phyloP scores from a whole-genome alignment of 441 rosid genomes.

The Syzygium syzygioides region DNA sequence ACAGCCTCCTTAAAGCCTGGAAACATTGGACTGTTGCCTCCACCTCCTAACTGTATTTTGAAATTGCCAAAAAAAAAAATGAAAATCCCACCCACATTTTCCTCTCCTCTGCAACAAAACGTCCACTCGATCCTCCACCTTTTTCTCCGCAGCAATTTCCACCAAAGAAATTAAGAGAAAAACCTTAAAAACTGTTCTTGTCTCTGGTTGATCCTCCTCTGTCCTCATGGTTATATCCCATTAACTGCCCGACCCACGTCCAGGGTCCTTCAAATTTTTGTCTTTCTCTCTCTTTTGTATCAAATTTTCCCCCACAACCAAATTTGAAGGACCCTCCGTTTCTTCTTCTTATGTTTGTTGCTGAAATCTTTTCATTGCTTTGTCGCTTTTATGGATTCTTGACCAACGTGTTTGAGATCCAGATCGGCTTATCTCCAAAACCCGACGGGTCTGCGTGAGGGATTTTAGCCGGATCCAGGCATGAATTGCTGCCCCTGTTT shows the following conservation, averaged over 20 bases:
- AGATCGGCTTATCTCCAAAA: not conserved
- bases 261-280: not conserved
- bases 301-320: not conserved
- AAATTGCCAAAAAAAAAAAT: not conserved
- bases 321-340: not conserved
- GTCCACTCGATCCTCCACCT: not conserved
- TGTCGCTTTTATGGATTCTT: not conserved
- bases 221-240: not conserved
- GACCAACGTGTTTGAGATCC: not conserved
- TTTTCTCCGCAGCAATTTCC: not conserved
- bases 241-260: not conserved
- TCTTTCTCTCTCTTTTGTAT: not conserved
- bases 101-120: not conserved
- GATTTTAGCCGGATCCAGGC: not conserved
- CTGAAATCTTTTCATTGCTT: not conserved
- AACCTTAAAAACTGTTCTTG: not conserved
- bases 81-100: not conserved
- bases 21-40: not conserved
- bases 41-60: not conserved
- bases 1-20: not conserved
- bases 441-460: not conserved
- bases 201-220: not conserved
- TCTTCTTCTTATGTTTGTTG: not conserved
- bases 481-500: slow-evolving; percentile 5
- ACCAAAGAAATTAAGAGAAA: not conserved